Evolutionary conservation across 2,329 filamentous ascomycete species (phyloP).

Genomic region (Metarhizium album): DNA sequence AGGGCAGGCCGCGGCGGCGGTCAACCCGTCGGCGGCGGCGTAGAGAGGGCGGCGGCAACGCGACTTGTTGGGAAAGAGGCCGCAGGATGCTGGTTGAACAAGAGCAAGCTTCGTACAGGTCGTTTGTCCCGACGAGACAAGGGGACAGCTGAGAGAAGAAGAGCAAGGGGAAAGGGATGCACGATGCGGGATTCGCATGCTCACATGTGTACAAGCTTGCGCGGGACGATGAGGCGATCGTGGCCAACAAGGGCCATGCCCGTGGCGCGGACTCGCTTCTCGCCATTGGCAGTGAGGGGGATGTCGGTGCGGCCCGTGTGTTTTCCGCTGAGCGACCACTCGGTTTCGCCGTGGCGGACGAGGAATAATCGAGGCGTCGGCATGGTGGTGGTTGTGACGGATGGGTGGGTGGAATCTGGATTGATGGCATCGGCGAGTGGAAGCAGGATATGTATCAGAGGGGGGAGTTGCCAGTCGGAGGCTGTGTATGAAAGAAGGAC

Average conservation of each 20-base stretch:
- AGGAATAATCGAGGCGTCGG: slow-evolving; percentile 65
- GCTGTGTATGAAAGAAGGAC: not conserved
- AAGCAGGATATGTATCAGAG: not conserved
- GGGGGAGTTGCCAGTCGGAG: not conserved
- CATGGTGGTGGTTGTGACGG: slow-evolving; percentile 10
- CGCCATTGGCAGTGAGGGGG: slow-evolving; percentile 70
- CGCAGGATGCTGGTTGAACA: not conserved
- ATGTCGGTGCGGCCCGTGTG: slow-evolving; percentile 86
- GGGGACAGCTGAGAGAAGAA: not conserved
- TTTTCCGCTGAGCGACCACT: slow-evolving; percentile 80
- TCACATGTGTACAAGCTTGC: slow-evolving; percentile 73
- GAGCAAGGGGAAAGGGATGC: too few species aligned
- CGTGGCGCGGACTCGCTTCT: slow-evolving; percentile 64
- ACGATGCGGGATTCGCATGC: slow-evolving; percentile 15
- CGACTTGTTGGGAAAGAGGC: not conserved
- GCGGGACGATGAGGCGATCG: slow-evolving; percentile 75
- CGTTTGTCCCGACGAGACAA: too few species aligned
- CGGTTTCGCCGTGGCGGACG: slow-evolving; percentile 84
- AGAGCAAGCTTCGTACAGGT: too few species aligned
- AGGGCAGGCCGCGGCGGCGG: not conserved
- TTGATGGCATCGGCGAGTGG: not conserved
- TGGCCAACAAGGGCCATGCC: slow-evolving; percentile 74
- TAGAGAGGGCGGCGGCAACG: not conserved
- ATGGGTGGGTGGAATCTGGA: not conserved
- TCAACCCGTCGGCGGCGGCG: not conserved